These are phyloP conservation scores for Mycena metata DNA, from an alignment of 768 basidiomycete species.

Conservation along the genomic window DNA sequence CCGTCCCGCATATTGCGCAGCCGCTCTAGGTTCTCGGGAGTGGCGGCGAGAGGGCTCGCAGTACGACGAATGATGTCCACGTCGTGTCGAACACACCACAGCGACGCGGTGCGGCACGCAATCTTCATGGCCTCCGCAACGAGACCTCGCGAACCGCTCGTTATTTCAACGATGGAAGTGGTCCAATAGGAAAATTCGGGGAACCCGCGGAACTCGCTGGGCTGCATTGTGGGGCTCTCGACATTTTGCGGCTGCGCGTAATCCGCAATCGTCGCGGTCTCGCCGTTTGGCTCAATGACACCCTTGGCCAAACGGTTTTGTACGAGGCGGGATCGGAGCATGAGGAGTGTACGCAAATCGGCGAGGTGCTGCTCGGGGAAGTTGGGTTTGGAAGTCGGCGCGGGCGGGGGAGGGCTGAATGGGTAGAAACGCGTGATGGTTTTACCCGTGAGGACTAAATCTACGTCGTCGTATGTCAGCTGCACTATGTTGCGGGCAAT, in stretches of 20 bases:
- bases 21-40: conserved; percentile 54
- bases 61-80: conserved; percentile 77
- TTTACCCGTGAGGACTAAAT: conserved; percentile 59
- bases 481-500: conserved; percentile 75
- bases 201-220: conserved; percentile 61
- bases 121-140: conserved; percentile 89
- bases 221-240: conserved; percentile 47
- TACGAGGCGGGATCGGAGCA: conserved; percentile 4
- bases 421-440: conserved; percentile 50
- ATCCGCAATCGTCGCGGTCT: conserved; percentile 46
- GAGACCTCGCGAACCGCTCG: conserved; percentile 63
- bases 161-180: conserved; percentile 35
- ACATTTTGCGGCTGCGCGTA: conserved; percentile 48
- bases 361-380: conserved; percentile 15
- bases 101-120: conserved; percentile 82
- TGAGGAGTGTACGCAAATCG: conserved; percentile 21
- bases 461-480: conserved; percentile 79
- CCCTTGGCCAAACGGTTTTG: conserved; percentile 38
- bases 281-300: conserved; percentile 41
- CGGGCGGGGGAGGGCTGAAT: conserved; percentile 52
- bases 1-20: conserved; percentile 64
- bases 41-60: conserved; percentile 48
- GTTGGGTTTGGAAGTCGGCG: conserved; percentile 15
- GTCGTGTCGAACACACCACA: conserved; percentile 70
- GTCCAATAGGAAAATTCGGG: conserved; percentile 66